Base-by-base conservation (phyloP, 2,329 filamentous ascomycete genomes). In the Simplicillium aogashimaense region DNA sequence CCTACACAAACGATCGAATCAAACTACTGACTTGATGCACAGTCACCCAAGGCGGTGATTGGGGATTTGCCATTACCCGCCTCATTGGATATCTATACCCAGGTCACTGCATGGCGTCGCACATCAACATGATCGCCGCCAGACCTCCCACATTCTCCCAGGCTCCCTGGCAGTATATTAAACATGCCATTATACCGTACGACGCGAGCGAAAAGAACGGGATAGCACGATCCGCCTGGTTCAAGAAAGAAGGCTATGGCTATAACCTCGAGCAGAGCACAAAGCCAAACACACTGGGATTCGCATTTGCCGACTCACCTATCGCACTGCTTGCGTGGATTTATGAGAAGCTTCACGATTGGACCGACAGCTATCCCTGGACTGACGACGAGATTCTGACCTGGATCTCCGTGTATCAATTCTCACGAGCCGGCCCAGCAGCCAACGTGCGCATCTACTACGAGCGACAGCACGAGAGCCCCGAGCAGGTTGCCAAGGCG, bases 261-360 rank as follows among this genome's bases (percentile, higher is more conserved):
- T 37, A 40, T 20, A 33, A 43, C 40, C 20, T 35, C 35, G 18
- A 43, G 36, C 37, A 46, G 45, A 78, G 74, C 2, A 86, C 82
- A 0, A 77, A 80, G 43, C 83, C 83, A 0, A 78, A 85, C 45
- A 87, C 83, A 0, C 52, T 87, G 0, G 78, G 77, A 0, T 84
- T 83, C 53, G 76, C 66, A 0, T 65, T 87, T 8, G 67, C 73
- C 2, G 81, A 86, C 54, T 78, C 71, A 16, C 83, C 83, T 0
- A 70, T 83, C 0, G 81, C 72, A 0, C 61, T 85, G 4, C 64
- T 87, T 2, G 75, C 81, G 0, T 88, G 83, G 83, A 78, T 87
- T 37, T 81, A 81, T 48, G 84, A 88, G 59, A 88, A 87, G 57
- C 60, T 88, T 38, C 75, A 82, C 50, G 78, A 83, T 50, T 88